Conservation (phyloP, 1,139 yeast genomes). For the Chernovozyma sophiae-reginae region DNA sequence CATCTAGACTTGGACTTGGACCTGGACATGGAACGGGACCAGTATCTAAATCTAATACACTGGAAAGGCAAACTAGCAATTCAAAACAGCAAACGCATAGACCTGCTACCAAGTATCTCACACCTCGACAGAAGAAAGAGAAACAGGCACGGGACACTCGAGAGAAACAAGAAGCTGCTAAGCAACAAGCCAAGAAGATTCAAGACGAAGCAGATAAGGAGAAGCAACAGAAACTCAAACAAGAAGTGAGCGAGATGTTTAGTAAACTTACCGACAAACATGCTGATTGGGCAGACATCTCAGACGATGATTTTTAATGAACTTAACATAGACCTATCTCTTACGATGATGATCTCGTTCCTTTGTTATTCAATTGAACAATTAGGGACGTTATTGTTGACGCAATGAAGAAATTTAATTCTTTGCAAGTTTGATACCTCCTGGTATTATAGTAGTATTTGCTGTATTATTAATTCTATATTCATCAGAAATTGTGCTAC, state of each 20-base stretch:
- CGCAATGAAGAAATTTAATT: no score
- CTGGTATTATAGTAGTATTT: no score
- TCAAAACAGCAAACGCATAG: background rate
- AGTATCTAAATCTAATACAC: background rate
- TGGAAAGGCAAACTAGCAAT: background rate
- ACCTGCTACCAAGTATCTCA: conserved; percentile 8
- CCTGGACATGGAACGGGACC: conserved; percentile 11
- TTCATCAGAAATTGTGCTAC: no score
- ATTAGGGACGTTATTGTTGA: no score
- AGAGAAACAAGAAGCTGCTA: conserved; percentile 11
- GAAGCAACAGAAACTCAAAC: conserved; percentile 20
- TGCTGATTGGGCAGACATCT: conserved; percentile 34
- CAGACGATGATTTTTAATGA: conserved; percentile 13
- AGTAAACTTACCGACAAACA: conserved; percentile 27
- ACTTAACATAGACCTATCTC: no score
- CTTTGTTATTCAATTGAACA: no score
- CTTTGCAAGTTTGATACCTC: no score
- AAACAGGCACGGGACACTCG: conserved; percentile 9
- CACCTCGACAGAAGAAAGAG: conserved; percentile 8
- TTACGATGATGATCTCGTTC: no score
- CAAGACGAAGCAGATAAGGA: conserved; percentile 11
- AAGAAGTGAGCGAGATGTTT: conserved; percentile 28
- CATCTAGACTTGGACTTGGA: conserved; percentile 18
- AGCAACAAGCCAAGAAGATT: background rate
- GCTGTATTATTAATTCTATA: no score